Percentiles rank a stretch among this genome's conserved stretches.
Evolutionary conservation across 1,284 basidiomycete genomes (phyloP).

Genomic region (Gymnopus androsaceus): DNA sequence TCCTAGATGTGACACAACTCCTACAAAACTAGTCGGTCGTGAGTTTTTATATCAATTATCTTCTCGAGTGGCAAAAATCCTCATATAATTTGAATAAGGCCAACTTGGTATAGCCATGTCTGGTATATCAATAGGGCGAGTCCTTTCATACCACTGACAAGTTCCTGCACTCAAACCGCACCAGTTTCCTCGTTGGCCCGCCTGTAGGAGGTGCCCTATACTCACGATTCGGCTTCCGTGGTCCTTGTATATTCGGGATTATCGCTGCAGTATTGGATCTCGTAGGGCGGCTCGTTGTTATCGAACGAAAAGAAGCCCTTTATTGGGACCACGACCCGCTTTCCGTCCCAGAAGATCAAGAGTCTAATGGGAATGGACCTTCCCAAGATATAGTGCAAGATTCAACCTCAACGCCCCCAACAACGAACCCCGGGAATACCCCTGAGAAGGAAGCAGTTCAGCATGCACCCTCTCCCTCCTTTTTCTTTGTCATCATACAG

Average conservation of each 20-base stretch:
- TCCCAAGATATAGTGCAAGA: neutral
- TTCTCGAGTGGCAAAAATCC: neutral
- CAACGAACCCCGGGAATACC: no score
- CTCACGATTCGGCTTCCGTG: conserved; percentile 66
- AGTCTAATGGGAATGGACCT: conserved; percentile 13
- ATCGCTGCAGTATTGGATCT: conserved; percentile 62
- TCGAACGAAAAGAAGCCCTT: conserved; percentile 63
- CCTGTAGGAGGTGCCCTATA: conserved; percentile 74
- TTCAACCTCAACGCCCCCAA: no score
- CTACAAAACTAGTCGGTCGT: conserved; percentile 62
- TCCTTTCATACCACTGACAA: neutral
- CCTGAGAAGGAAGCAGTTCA: conserved; percentile 3
- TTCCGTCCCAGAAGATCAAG: conserved; percentile 11
- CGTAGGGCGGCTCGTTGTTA: conserved; percentile 59
- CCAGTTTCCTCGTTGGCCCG: conserved; percentile 58
- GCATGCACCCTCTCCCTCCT: no score
- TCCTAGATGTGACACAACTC: conserved; percentile 66
- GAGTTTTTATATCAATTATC: no score
- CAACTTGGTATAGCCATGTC: conserved; percentile 76
- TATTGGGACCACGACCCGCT: conserved; percentile 54
- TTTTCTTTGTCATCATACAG: conserved; percentile 43
- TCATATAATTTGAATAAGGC: conserved; percentile 36
- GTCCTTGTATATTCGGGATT: conserved; percentile 75
- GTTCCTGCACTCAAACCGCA: neutral
- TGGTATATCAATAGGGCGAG: conserved; percentile 68